Evolutionary conservation across 2,329 filamentous ascomycete genomes (phyloP), one percentile per base, ranked within the genome.

Genomic region (Didymellaceae sp.): DNA sequence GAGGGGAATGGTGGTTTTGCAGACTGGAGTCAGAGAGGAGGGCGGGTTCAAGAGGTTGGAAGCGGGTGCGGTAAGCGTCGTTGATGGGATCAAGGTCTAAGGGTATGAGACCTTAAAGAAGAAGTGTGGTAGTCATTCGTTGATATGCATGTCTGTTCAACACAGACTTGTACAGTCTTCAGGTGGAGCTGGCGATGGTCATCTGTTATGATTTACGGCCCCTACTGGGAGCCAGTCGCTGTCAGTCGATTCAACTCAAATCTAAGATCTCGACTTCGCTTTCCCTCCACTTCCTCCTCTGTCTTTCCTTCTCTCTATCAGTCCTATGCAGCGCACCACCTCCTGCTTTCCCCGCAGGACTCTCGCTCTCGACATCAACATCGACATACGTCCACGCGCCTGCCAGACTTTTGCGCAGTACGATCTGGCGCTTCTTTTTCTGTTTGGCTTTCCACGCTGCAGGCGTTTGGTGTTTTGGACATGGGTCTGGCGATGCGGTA

Each of bases 1-100:
- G 82, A 88, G 87, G 82, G 80, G 81, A 30, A 91, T 91, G 85
- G 84, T 79, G 3, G 78, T 80, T 61, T 74, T 91, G 62, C 88
- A 91, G 78, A 79, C 86, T 72, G 78, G 84, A 47, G 82, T 91
- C 56, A 85, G 86, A 39, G 73, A 72, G 32, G 75, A 81, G 31
- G 88, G 88, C 33, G 88, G 88, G 2, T 91, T 86, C 73, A 78
- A 46, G 48, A 31, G 48, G 10, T 26, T 52, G 5, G 48, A 52
- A 37, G 33, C 53, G 16, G 49, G 48, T 20, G 54, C 52, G 0
- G 61, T 59, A 45, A 58, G 52, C 1, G 35, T 61, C 6, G 39
- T 59, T 22, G 58, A n/a, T n/a, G n/a, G n/a, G n/a, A n/a, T n/a
- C n/a, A n/a, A n/a, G n/a, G n/a, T n/a, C n/a, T n/a, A n/a, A n/a